These are phyloP conservation scores for Candida patagonica DNA, from an alignment of 805 yeast genomes.

Conservation along the genomic window DNA sequence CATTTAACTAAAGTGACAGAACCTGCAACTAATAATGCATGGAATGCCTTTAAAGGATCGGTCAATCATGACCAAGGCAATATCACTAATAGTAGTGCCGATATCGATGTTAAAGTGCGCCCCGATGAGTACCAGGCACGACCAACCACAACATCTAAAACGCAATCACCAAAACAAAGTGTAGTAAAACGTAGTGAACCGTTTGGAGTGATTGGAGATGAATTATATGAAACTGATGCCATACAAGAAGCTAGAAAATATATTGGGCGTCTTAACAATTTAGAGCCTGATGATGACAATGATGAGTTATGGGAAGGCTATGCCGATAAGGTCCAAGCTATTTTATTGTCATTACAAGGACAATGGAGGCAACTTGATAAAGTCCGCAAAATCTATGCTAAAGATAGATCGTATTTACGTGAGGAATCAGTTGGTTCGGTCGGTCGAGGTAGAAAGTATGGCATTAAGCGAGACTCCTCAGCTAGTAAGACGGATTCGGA, in stretches of 20 bases:
- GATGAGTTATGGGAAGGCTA: slow-evolving; percentile 15
- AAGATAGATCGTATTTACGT: background rate
- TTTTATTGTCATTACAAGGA: slow-evolving; percentile 8
- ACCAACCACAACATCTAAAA: no score
- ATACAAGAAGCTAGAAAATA: background rate
- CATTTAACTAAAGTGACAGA: no score
- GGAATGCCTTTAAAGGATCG: no score
- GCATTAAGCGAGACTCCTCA: background rate
- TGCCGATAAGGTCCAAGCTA: slow-evolving; percentile 11
- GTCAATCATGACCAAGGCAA: no score
- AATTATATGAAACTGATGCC: no score
- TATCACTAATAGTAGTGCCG: no score
- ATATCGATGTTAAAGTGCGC: no score
- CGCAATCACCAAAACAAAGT: no score
- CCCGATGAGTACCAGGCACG: no score
- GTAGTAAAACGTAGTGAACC: no score
- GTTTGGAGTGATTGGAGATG: no score
- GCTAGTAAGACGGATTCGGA: background rate
- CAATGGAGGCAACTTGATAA: slow-evolving; percentile 14
- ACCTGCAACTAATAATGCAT: no score
- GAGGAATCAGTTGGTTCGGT: background rate
- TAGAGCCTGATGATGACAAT: slow-evolving; percentile 8
- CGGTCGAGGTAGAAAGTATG: background rate
- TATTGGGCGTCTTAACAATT: slow-evolving; percentile 9
- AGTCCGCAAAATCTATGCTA: slow-evolving; percentile 7